A percentile compares a stretch with the other conserved stretches of the same genome.
These are phyloP conservation scores for Mallotus nudiflorus DNA, from an alignment of 345 rosid genomes.

Conservation along the genomic window DNA sequence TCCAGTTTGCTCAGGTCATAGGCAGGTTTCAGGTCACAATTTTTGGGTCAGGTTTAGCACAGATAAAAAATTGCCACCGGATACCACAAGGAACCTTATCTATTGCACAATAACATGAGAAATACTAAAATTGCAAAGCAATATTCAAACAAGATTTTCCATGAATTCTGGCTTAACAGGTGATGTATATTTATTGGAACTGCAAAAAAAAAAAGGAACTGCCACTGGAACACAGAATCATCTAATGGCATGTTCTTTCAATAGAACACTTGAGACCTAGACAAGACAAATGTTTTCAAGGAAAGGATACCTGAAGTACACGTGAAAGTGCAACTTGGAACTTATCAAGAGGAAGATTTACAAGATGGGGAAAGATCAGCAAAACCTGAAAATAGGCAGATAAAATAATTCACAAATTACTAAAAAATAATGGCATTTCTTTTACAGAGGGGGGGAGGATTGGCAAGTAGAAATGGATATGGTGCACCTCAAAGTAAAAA, in stretches of 20 bases:
- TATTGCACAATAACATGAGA: not conserved
- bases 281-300: not conserved
- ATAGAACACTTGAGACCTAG: slow-evolving; percentile 5
- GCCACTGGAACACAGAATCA: not conserved
- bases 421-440: slow-evolving; percentile 2
- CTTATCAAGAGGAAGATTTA: slow-evolving; percentile 79
- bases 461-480: slow-evolving; percentile 2
- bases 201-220: not conserved
- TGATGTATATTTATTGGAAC: not conserved
- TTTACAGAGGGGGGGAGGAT: not conserved
- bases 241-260: not conserved
- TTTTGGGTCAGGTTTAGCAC: too few species aligned
- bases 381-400: slow-evolving; percentile 50
- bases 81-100: not conserved
- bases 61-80: too few species aligned
- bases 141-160: not conserved
- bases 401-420: slow-evolving; percentile 9
- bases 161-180: not conserved
- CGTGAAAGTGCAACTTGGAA: slow-evolving; percentile 80
- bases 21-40: too few species aligned
- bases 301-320: slow-evolving; percentile 64
- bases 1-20: too few species aligned
- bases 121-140: not conserved
- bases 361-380: slow-evolving; percentile 61
- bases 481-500: not conserved